Evolutionary conservation across 31 red algal species (phyloP).

Genomic region (Asparagopsis taxiformis): DNA sequence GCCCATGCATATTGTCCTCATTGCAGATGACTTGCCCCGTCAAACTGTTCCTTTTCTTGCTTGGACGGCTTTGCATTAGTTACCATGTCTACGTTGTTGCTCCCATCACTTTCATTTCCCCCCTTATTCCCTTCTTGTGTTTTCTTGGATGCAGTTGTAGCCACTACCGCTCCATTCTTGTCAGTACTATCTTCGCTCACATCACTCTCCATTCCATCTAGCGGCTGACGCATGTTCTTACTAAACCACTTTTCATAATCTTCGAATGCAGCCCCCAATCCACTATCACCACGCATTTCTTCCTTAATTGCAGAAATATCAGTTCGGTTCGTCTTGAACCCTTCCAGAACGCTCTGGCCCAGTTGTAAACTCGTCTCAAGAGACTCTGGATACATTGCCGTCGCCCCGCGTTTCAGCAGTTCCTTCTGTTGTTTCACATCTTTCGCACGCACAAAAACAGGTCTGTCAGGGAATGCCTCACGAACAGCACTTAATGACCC

Average conservation of each 20-base stretch:
- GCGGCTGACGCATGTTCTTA: constrained; percentile 42
- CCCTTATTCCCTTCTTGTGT: no score
- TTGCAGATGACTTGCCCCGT: background rate
- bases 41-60: background rate
- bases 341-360: constrained; percentile 70
- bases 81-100: background rate
- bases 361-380: constrained; percentile 89
- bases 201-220: background rate
- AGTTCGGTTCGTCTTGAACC: constrained; percentile 39
- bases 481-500: constrained; percentile 48
- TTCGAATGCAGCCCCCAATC: constrained; percentile 49
- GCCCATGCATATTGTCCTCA: no score
- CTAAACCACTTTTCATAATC: constrained; percentile 69
- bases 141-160: no score
- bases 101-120: background rate
- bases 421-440: constrained; percentile 70
- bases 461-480: constrained; percentile 40
- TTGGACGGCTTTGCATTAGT: background rate
- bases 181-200: background rate
- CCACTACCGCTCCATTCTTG: background rate
- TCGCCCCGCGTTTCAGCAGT: constrained; percentile 53
- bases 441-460: constrained; percentile 80
- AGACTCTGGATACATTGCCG: constrained; percentile 77
- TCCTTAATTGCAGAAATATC: constrained; percentile 65
- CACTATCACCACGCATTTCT: constrained; percentile 61